These are phyloP conservation scores for Rubus parviflorus DNA, from an alignment of 306 rosid genomes.

Conservation along the genomic window DNA sequence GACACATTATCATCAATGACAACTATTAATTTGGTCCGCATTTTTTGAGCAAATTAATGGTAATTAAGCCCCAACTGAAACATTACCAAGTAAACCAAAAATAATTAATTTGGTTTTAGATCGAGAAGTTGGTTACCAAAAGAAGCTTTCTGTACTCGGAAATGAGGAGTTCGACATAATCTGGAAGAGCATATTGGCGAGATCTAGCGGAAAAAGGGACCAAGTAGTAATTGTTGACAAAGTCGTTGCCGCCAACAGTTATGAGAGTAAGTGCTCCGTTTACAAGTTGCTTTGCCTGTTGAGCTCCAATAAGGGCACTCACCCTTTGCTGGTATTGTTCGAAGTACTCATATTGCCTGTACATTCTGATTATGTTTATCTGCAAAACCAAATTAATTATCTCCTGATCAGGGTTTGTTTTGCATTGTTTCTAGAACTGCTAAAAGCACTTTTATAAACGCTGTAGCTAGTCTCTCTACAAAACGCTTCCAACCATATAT, in stretches of 20 bases:
- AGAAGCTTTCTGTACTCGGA: slow-evolving; percentile 60
- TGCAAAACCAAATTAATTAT: slow-evolving; percentile 18
- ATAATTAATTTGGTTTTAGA: background rate
- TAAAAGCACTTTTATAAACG: background rate
- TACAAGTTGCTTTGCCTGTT: slow-evolving; percentile 35
- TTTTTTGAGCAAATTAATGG: background rate
- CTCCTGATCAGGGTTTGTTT: background rate
- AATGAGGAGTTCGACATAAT: slow-evolving; percentile 57
- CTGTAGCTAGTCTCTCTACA: background rate
- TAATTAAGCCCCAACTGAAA: background rate
- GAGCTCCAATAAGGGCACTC: slow-evolving; percentile 48
- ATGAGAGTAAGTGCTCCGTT: slow-evolving; percentile 53
- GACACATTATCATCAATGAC: background rate
- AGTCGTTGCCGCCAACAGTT: slow-evolving; percentile 84
- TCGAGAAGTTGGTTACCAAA: slow-evolving; percentile 26
- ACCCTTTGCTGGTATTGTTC: slow-evolving; percentile 57
- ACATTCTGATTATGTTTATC: slow-evolving; percentile 72
- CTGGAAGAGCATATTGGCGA: slow-evolving; percentile 56
- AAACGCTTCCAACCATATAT: background rate
- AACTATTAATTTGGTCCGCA: background rate
- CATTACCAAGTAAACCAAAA: background rate
- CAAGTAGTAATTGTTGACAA: slow-evolving; percentile 78
- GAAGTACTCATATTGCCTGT: slow-evolving; percentile 50
- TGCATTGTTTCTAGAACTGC: background rate
- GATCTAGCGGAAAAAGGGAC: slow-evolving; percentile 82